These are phyloP conservation scores for Pezicula rhizophila DNA, from an alignment of 2,329 filamentous ascomycete species.

Conservation along the genomic window DNA sequence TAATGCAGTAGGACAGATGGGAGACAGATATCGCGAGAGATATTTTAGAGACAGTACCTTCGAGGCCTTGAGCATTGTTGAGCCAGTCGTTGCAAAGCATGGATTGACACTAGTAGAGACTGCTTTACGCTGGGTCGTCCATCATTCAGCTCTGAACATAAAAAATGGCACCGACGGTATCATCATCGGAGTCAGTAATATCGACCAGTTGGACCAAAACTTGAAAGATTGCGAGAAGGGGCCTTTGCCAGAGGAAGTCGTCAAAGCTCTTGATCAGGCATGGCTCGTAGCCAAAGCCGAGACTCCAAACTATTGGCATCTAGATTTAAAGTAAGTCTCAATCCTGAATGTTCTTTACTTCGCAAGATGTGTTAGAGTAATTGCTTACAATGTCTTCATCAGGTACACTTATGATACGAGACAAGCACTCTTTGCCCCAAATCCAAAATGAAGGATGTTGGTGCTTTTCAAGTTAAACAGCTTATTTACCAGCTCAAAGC, in stretches of 20 bases:
- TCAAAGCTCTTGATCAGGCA: conserved; percentile 57
- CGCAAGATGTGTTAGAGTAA: no score
- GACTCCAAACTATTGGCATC: conserved; percentile 27
- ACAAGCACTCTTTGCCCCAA: conserved; percentile 16
- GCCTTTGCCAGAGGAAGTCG: conserved; percentile 57
- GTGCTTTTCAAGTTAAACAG: no score
- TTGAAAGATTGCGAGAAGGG: conserved; percentile 41
- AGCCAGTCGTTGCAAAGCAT: conserved; percentile 53
- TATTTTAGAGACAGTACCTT: conserved; percentile 62
- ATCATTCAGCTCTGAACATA: conserved; percentile 54
- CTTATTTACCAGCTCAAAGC: no score
- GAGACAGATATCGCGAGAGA: conserved; percentile 47
- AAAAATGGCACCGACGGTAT: conserved; percentile 34
- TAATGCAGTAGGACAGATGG: conserved; percentile 36
- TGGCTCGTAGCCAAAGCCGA: conserved; percentile 53
- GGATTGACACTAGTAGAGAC: conserved; percentile 53
- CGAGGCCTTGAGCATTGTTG: conserved; percentile 52
- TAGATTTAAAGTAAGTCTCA: conserved; percentile 20
- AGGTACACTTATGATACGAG: conserved; percentile 20
- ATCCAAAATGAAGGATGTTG: no score
- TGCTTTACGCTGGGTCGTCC: conserved; percentile 52
- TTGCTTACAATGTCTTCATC: not conserved
- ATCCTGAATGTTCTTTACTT: not conserved
- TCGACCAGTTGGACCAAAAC: conserved; percentile 34
- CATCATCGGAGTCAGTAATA: conserved; percentile 35